Evolutionary conservation across 352 stramenopile genomes (phyloP), one percentile per base, ranked within the genome.

Genomic region (Phytopythium montanum): DNA sequence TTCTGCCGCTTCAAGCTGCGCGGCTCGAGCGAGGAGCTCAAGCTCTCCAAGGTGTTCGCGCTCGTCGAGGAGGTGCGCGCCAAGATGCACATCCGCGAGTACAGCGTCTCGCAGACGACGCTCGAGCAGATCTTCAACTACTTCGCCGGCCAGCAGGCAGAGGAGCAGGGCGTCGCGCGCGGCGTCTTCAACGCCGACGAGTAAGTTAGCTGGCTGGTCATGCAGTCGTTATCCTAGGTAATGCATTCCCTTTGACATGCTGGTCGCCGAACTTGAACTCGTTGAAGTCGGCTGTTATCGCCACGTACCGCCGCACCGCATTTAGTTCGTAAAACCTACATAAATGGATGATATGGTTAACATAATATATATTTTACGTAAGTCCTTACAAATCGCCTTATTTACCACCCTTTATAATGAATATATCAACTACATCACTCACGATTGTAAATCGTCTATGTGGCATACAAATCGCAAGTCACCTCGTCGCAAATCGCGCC

Each of bases 121-220:
- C 54, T 97, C 23, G 86, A 96, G 67, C 86, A 96, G 66, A 90
- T 97, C 42, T 96, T 97, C 72, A 94, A 96, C 56, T 70, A 26
- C 41, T 48, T 48, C n/a, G 41, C 41, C 19, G 41, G 19, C 19
- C 41, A 48, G 41, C 41, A 48, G 41, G 19, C 23, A 9, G 41
- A 48, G 41, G 41, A 48, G 41, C 41, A 21, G 13, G 41, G 41
- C n/a, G 41, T 26, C 41, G 41, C 41, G 41, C 41, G 41, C 41
- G 41, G 41, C 3, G 7, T 48, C 13, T 48, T 28, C 41, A 16
- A 46, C 18, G 16, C 31, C 38, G 38, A 44, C 38, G 34, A 41
- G 34, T 41, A 13, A 41, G 34, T 36, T 10, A 0, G 7, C 34
- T 16, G 34, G 14, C 34, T 9, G 10, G 34, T 16, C 34, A 13